A percentile compares a stretch with the other conserved stretches of the same genome.
These are phyloP conservation scores for Talaromyces pinophilus DNA, from an alignment of 2,329 filamentous ascomycete genomes.

Conservation along the genomic window DNA sequence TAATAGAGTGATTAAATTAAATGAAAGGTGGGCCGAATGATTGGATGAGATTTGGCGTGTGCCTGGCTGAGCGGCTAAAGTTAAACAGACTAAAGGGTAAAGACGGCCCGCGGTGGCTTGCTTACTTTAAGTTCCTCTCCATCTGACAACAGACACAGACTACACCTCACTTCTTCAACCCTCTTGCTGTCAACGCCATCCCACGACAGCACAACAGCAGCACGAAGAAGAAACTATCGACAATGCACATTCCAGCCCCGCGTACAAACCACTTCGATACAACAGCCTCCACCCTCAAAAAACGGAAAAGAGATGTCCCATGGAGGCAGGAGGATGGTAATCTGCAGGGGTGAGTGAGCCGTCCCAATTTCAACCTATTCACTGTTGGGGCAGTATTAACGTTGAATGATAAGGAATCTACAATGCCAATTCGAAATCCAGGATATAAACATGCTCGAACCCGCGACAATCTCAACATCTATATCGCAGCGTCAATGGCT, in stretches of 20 bases:
- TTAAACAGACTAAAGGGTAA: neutral
- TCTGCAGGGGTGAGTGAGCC: conserved; percentile 16
- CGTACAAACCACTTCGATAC: conserved; percentile 15
- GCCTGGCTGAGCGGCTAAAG: neutral
- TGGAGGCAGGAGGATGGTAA: conserved; percentile 24
- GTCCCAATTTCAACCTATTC: neutral
- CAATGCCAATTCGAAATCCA: conserved; percentile 25
- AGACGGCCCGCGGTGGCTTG: neutral
- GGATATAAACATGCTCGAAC: conserved; percentile 23
- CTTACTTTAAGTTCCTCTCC: neutral
- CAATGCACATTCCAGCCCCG: conserved; percentile 18
- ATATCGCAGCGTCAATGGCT: conserved; percentile 20
- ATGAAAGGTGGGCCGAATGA: neutral
- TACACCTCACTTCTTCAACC: neutral
- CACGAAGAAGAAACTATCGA: neutral
- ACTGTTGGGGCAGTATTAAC: neutral
- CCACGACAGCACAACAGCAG: neutral
- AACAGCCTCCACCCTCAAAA: conserved; percentile 26
- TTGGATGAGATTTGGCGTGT: neutral
- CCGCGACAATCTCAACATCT: conserved; percentile 20
- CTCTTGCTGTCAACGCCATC: neutral
- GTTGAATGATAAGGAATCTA: neutral
- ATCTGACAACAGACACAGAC: neutral
- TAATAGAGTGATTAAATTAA: neutral
- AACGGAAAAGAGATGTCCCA: conserved; percentile 31